phyloP scores from a whole-genome alignment of 2,329 filamentous ascomycete species.

The Botrytis medusae region DNA sequence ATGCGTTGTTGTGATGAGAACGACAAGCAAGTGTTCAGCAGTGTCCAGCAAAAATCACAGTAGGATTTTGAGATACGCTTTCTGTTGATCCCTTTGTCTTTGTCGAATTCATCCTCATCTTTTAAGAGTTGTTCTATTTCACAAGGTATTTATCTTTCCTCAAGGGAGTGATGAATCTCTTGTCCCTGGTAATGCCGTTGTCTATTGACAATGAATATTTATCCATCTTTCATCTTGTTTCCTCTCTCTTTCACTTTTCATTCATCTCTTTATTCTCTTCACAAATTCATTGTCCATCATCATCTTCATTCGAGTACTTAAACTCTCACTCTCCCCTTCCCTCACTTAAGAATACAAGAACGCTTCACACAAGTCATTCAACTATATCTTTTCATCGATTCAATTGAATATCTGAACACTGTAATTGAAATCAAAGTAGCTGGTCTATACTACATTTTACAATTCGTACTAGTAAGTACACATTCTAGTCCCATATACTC shows the following conservation, averaged over 20 bases:
- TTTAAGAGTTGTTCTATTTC: not conserved
- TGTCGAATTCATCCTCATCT: too few relatives aligned
- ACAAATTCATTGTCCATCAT: not conserved
- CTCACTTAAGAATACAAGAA: not conserved
- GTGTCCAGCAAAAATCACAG: not conserved
- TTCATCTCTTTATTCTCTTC: not conserved
- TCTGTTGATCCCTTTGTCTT: not conserved
- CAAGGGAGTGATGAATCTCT: too few relatives aligned
- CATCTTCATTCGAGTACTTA: not conserved
- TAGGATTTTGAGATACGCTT: not conserved
- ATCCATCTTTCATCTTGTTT: too few relatives aligned
- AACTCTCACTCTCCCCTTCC: not conserved
- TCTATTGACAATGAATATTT: not conserved
- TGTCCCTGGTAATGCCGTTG: too few relatives aligned
- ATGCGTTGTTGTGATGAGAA: not conserved
- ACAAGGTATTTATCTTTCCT: too few relatives aligned
- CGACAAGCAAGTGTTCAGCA: not conserved
- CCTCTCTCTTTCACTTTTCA: not conserved
- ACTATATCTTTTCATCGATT: not conserved
- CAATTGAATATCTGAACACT: not conserved
- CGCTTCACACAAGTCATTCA: not conserved
- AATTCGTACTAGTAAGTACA: slow-evolving; percentile 1
- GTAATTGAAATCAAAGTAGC: not conserved
- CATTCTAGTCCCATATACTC: not conserved
- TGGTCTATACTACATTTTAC: not conserved